A percentile compares a stretch with the other conserved stretches of the same genome.
These are phyloP conservation scores for Penicillium canescens DNA, from an alignment of 495 filamentous ascomycete genomes.

Conservation along the genomic window DNA sequence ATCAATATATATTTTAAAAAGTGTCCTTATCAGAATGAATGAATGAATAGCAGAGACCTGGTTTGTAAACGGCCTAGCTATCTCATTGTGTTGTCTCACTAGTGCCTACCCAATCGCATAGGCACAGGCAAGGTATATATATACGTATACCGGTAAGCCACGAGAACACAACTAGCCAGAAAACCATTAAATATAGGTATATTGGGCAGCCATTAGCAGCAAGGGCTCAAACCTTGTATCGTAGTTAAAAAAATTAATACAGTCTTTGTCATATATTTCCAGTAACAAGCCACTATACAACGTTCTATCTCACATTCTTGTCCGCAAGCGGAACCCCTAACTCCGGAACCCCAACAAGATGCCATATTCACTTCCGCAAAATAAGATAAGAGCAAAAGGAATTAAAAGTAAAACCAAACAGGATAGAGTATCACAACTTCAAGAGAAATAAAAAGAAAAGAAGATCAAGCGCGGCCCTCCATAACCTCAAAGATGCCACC, in stretches of 20 bases:
- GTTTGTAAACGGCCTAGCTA: no score
- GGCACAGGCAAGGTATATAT: no score
- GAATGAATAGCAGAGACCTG: no score
- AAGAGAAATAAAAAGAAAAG: conserved; percentile 1
- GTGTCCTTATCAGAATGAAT: no score
- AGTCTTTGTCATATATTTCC: conserved; percentile 5
- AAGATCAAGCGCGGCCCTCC: conserved; percentile 37
- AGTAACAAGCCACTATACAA: conserved; percentile 6
- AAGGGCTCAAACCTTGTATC: not conserved
- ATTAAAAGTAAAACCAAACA: not conserved
- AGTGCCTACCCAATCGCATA: no score
- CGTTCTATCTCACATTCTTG: conserved; percentile 1
- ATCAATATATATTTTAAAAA: no score
- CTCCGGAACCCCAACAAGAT: not conserved
- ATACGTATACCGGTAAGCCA: no score
- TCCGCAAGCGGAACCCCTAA: conserved; percentile 2
- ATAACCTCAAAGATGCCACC: conserved; percentile 52
- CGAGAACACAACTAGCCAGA: no score
- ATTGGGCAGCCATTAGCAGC: not conserved
- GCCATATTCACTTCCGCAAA: not conserved
- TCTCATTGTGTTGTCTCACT: no score
- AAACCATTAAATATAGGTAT: no score
- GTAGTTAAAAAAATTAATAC: not conserved
- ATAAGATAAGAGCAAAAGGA: not conserved
- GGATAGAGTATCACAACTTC: conserved; percentile 3